Evolutionary conservation across 1,284 basidiomycete species (phyloP).

Genomic region (Trichosporon ovoides): DNA sequence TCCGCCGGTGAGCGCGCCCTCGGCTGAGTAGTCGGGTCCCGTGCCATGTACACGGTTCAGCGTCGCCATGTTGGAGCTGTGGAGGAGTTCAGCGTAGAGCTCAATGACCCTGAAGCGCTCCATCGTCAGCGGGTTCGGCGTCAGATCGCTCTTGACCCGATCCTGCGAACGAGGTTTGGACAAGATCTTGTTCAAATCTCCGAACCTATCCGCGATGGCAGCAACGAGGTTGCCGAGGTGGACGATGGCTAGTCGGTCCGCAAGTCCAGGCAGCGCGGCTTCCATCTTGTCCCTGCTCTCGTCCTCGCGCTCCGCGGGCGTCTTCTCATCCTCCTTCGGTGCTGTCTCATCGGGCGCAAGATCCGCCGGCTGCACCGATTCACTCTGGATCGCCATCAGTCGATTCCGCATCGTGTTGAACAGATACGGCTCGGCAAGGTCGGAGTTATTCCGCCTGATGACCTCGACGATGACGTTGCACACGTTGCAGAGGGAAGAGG

Average conservation of each 20-base stretch:
- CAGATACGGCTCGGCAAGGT: constrained; percentile 98
- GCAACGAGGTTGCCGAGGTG: constrained; percentile 80
- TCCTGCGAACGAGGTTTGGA: constrained; percentile 66
- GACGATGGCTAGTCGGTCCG: constrained; percentile 86
- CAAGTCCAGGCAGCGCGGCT: constrained; percentile 76
- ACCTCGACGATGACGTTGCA: constrained; percentile 91
- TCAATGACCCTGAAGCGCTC: constrained; percentile 97
- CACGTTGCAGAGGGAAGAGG: constrained; percentile 81
- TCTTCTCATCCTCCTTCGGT: constrained; percentile 58
- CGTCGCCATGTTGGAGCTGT: constrained; percentile 97
- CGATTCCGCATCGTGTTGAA: constrained; percentile 90
- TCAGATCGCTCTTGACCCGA: constrained; percentile 65
- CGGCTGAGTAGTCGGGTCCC: constrained; percentile 67
- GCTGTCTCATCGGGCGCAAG: constrained; percentile 12
- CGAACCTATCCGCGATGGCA: constrained; percentile 66
- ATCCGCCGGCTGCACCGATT: constrained; percentile 12
- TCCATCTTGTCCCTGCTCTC: constrained; percentile 69
- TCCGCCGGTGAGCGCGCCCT: constrained; percentile 76
- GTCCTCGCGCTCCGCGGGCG: constrained; percentile 44
- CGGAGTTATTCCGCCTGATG: constrained; percentile 97
- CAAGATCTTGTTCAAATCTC: constrained; percentile 67
- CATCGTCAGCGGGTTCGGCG: constrained; percentile 75
- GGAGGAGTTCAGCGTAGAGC: constrained; percentile 91
- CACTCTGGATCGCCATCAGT: constrained; percentile 62
- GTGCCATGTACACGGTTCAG: constrained; percentile 72